These are phyloP conservation scores for Pseudoperonospora humuli DNA, from an alignment of 352 stramenopile species.

Conservation along the genomic window DNA sequence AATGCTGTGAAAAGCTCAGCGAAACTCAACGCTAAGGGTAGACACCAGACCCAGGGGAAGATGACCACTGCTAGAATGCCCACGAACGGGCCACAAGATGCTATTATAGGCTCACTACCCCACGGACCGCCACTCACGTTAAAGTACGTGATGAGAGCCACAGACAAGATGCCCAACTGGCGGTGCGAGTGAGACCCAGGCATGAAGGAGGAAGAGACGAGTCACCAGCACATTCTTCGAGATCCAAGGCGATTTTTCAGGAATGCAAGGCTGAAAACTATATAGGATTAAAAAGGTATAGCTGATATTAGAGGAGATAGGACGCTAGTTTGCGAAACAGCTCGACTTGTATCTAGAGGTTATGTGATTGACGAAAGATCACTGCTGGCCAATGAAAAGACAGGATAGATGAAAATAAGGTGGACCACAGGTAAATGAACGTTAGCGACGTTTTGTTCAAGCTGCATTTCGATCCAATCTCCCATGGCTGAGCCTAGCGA, in stretches of 20 bases:
- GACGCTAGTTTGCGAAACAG: background rate
- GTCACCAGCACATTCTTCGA: constrained; percentile 13
- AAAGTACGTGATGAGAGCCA: constrained; percentile 77
- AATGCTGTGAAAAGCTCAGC: constrained; percentile 77
- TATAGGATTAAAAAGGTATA: background rate
- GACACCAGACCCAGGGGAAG: constrained; percentile 68
- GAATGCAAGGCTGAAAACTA: background rate
- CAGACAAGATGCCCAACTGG: constrained; percentile 52
- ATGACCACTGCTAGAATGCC: constrained; percentile 55
- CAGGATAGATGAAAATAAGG: too few species aligned
- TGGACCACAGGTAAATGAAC: too few species aligned
- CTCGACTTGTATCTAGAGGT: background rate
- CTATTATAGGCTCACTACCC: constrained; percentile 57
- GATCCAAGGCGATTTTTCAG: too few species aligned
- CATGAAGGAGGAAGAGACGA: constrained; percentile 17
- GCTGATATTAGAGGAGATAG: background rate
- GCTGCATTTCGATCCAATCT: constrained; percentile 14
- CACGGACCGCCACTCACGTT: constrained; percentile 67
- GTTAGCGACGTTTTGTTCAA: too few species aligned
- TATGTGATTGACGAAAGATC: background rate
- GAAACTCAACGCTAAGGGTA: constrained; percentile 61
- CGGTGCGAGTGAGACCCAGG: constrained; percentile 54
- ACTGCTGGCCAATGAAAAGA: background rate
- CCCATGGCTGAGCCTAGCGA: constrained; percentile 10
- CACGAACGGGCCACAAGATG: constrained; percentile 50